These are phyloP conservation scores for Pseudogymnoascus sp. DNA, from an alignment of 2,329 filamentous ascomycete genomes.

Conservation along the genomic window DNA sequence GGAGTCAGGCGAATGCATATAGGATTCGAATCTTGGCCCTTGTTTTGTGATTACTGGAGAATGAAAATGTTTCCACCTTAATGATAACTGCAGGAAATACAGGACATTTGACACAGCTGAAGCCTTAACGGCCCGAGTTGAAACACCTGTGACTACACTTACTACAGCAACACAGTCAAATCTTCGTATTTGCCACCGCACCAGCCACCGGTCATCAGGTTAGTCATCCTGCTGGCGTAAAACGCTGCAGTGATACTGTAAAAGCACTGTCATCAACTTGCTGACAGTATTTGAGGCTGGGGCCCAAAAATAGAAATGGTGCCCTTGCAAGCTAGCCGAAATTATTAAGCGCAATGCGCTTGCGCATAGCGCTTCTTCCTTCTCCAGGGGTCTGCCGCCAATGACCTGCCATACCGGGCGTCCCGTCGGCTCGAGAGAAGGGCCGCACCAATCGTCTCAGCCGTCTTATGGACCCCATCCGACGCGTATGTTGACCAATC, in stretches of 20 bases:
- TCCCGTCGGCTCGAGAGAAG: not conserved
- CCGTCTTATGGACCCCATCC: slow-evolving; percentile 2
- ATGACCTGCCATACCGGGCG: not conserved
- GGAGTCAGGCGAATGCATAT: not conserved
- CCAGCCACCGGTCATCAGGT: not conserved
- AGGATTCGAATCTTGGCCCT: not conserved
- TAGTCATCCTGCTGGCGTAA: not conserved
- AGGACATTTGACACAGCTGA: slow-evolving; percentile 5
- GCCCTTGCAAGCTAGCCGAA: not conserved
- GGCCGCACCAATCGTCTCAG: slow-evolving; percentile 4
- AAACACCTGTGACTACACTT: not conserved
- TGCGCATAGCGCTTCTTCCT: not conserved
- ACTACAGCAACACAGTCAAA: not conserved
- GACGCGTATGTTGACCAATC: not conserved
- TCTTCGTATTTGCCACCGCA: not conserved
- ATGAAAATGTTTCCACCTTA: not conserved
- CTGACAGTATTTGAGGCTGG: slow-evolving; percentile 8
- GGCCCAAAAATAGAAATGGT: not conserved
- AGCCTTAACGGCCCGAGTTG: slow-evolving; percentile 11
- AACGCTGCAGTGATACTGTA: slow-evolving; percentile 2
- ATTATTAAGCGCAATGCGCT: slow-evolving; percentile 8
- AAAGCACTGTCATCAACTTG: slow-evolving; percentile 1
- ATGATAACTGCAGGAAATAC: slow-evolving; percentile 3
- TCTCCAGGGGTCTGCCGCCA: not conserved
- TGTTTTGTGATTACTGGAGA: not conserved